A percentile compares a stretch with the other conserved stretches of the same genome.
phyloP scores from a whole-genome alignment of 257 asterid species.

The Ocimum tenuiflorum region DNA sequence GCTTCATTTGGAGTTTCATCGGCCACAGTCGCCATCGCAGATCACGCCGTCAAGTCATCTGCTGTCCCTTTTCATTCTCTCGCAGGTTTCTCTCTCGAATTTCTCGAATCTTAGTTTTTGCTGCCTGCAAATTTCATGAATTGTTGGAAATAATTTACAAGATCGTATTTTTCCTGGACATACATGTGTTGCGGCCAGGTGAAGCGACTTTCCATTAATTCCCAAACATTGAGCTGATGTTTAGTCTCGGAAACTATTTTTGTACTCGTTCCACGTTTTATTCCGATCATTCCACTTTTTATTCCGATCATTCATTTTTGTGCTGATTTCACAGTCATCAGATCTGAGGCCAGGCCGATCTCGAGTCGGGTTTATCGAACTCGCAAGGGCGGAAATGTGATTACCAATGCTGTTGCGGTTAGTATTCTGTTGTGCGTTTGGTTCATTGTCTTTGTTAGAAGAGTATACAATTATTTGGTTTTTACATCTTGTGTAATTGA shows the following conservation, averaged over 20 bases:
- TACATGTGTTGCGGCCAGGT: background rate
- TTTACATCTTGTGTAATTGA: background rate
- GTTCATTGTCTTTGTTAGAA: background rate
- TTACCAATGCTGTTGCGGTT: conserved; percentile 48
- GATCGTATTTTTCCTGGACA: conserved; percentile 2
- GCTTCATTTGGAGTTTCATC: conserved; percentile 44
- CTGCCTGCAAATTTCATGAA: background rate
- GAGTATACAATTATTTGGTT: background rate
- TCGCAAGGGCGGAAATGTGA: conserved; percentile 29
- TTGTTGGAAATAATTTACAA: background rate
- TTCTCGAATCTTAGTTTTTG: background rate
- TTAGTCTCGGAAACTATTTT: background rate
- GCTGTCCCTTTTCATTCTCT: conserved; percentile 24
- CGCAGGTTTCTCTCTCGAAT: conserved; percentile 27
- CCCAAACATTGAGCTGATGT: background rate
- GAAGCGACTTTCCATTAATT: background rate
- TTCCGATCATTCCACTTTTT: no score
- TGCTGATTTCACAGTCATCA: conserved; percentile 28
- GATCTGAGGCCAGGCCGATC: conserved; percentile 41
- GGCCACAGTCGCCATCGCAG: conserved; percentile 29
- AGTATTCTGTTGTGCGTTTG: conserved; percentile 12
- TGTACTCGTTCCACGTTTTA: background rate
- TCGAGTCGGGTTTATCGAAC: conserved; percentile 24
- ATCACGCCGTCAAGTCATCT: conserved; percentile 36
- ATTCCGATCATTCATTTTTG: background rate